phyloP scores from a whole-genome alignment of 192 early-diverging fungal genomes.

The Gamsiella multidivaricata region DNA sequence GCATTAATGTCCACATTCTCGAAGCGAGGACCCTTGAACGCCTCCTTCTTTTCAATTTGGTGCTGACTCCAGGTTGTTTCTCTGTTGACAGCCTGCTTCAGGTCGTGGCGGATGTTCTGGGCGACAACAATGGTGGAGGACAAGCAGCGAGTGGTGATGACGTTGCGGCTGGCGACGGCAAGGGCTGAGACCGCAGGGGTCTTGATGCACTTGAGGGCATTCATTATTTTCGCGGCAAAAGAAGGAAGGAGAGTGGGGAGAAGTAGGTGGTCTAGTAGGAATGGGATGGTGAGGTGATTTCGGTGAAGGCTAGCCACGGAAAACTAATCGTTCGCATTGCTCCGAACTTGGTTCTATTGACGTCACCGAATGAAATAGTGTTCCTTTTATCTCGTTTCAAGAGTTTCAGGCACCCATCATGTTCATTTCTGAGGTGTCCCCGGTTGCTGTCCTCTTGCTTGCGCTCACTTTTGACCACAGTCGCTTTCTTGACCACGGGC shows the following conservation, averaged over 20 bases:
- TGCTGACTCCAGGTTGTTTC: conserved; percentile 77
- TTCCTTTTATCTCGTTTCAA: too few relatives aligned
- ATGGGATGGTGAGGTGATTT: too few relatives aligned
- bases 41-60: conserved; percentile 76
- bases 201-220: conserved; percentile 51
- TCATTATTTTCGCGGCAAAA: conserved; percentile 20
- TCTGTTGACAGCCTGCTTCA: conserved; percentile 82
- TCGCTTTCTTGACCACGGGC: background rate
- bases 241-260: conserved; percentile 3
- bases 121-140: conserved; percentile 30
- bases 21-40: conserved; percentile 86
- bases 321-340: too few relatives aligned
- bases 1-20: conserved; percentile 81
- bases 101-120: conserved; percentile 49
- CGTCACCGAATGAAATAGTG: too few relatives aligned
- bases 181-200: conserved; percentile 17
- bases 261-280: too few relatives aligned
- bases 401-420: background rate
- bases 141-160: conserved; percentile 26
- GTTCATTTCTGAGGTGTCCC: background rate
- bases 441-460: background rate
- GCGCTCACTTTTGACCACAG: background rate
- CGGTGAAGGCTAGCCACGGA: too few relatives aligned
- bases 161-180: conserved; percentile 10
- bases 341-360: too few relatives aligned